Percentiles rank a stretch among this genome's conserved stretches.
phyloP scores from a whole-genome alignment of 176 grass and related monocot species.

The Musa beccarii region DNA sequence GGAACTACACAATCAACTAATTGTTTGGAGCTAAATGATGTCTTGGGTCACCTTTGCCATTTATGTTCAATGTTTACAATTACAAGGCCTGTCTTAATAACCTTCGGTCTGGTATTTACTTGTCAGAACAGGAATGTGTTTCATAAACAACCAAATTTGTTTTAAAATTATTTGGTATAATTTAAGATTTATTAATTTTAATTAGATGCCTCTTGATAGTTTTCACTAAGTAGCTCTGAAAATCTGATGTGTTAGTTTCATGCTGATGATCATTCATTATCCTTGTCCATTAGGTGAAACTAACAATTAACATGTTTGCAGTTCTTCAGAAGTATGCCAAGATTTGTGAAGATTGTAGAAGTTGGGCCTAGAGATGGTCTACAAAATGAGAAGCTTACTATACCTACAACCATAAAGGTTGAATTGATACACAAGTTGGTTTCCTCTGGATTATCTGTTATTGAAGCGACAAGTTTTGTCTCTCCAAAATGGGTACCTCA shows the following conservation, averaged over 20 bases:
- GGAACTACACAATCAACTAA: no score
- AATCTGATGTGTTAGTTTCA: not conserved
- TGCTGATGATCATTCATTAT: not conserved
- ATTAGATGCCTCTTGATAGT: no score
- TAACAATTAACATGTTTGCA: constrained; percentile 17
- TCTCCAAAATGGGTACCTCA: constrained; percentile 97
- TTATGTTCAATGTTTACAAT: no score
- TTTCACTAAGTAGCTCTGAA: not conserved
- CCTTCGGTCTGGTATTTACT: no score
- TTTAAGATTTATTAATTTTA: not conserved
- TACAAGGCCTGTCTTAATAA: no score
- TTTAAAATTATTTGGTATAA: no score
- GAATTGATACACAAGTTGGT: constrained; percentile 81
- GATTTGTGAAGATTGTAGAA: constrained; percentile 84
- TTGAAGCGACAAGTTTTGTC: constrained; percentile 99
- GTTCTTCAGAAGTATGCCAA: constrained; percentile 55
- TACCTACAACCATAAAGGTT: constrained; percentile 83
- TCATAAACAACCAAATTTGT: no score
- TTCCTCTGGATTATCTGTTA: constrained; percentile 55
- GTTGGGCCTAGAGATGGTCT: constrained; percentile 86
- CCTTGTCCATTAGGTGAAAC: not conserved
- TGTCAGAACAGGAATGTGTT: no score
- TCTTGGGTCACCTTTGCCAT: no score
- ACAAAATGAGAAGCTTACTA: constrained; percentile 64
- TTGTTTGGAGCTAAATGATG: no score